phyloP scores from a whole-genome alignment of 2,329 filamentous ascomycete genomes.

The Alternaria triticina region DNA sequence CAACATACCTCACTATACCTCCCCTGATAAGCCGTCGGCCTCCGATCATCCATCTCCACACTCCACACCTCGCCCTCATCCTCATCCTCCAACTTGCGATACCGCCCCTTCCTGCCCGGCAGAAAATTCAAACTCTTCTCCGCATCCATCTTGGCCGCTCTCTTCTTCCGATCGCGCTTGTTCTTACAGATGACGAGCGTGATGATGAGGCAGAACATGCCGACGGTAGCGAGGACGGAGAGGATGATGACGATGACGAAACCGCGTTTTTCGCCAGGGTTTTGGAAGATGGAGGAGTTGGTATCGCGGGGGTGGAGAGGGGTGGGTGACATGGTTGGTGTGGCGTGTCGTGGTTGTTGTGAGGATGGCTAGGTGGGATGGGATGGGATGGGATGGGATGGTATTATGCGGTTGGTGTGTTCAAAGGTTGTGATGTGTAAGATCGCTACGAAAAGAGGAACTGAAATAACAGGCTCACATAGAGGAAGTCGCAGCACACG shows the following conservation, averaged over 20 bases:
- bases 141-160: not conserved
- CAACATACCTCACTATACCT: not conserved
- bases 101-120: constrained; percentile 1
- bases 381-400: not conserved
- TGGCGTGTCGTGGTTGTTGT: not conserved
- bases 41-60: constrained; percentile 8
- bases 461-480: too few species aligned
- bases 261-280: not conserved
- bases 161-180: constrained; percentile 2
- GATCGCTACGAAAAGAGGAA: too few species aligned
- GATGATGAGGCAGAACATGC: constrained; percentile 9
- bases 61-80: constrained; percentile 7
- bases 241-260: constrained; percentile 10
- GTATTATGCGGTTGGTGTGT: not conserved
- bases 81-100: constrained; percentile 5
- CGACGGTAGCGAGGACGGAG: constrained; percentile 1
- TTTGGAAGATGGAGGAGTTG: constrained; percentile 7
- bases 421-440: too few species aligned
- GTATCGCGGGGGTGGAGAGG: too few species aligned
- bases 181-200: constrained; percentile 4
- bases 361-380: not conserved
- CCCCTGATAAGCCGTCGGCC: not conserved
- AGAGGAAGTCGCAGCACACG: not conserved
- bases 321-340: not conserved
- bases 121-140: not conserved